Percentiles rank a stretch among this genome's conserved stretches.
These are phyloP conservation scores for Curvularia hawaiiensis DNA, from an alignment of 2,329 filamentous ascomycete species.

Conservation along the genomic window DNA sequence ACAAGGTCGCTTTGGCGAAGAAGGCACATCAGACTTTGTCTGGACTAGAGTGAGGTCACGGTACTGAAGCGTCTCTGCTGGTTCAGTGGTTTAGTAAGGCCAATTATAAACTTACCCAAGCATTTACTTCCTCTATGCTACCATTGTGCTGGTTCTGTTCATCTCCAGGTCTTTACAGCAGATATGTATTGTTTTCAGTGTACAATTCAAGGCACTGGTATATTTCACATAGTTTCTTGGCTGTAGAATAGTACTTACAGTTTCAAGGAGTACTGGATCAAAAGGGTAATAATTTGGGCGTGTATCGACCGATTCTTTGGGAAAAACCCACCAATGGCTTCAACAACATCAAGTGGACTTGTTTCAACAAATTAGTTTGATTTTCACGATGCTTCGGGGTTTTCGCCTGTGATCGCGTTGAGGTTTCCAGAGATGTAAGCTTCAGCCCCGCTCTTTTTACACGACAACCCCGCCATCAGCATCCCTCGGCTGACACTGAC, in stretches of 20 bases:
- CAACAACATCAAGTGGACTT: too few species aligned
- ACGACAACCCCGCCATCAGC: slow-evolving; percentile 4
- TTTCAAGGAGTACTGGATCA: background rate
- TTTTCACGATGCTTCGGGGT: background rate
- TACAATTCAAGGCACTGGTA: background rate
- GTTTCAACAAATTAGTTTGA: too few species aligned
- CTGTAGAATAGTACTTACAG: background rate
- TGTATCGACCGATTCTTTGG: too few species aligned
- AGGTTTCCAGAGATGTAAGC: background rate
- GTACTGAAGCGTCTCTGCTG: background rate
- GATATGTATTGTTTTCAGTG: background rate
- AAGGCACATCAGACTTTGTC: background rate
- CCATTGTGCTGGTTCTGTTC: background rate
- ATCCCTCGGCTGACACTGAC: background rate
- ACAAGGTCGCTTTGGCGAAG: background rate
- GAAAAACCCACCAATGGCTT: too few species aligned
- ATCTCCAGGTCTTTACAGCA: background rate
- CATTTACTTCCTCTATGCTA: background rate
- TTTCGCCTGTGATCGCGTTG: background rate
- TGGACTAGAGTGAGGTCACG: background rate
- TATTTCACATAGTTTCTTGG: background rate
- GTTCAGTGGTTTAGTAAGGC: background rate
- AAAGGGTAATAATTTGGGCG: background rate
- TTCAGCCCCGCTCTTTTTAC: slow-evolving; percentile 5
- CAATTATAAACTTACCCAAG: background rate